phyloP scores from a whole-genome alignment of 2,329 filamentous ascomycete species.

The Paraphoma chrysanthemicola region DNA sequence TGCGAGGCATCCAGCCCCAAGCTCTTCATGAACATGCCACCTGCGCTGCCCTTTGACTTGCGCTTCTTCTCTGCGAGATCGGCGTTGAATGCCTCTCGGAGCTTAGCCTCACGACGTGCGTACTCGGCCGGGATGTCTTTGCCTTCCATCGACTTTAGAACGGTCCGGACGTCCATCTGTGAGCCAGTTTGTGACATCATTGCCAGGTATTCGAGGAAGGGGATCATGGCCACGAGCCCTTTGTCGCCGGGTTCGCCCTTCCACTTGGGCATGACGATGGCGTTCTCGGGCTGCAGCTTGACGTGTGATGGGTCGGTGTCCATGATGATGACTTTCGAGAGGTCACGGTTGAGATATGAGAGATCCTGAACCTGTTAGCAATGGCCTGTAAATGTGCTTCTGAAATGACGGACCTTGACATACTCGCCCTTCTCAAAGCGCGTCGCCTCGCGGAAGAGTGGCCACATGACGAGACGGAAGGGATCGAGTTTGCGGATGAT shows the following conservation, averaged over 20 bases:
- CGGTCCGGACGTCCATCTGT: conserved; percentile 82
- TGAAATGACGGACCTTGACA: conserved; percentile 73
- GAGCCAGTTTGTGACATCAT: conserved; percentile 72
- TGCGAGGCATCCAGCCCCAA: conserved; percentile 75
- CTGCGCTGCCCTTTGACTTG: conserved; percentile 66
- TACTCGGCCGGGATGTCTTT: conserved; percentile 91
- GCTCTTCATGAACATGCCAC: conserved; percentile 73
- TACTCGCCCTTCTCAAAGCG: conserved; percentile 96
- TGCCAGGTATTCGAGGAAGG: conserved; percentile 96
- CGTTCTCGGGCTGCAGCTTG: conserved; percentile 92
- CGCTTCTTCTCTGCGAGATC: conserved; percentile 73
- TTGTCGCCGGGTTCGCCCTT: conserved; percentile 82
- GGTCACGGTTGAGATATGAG: conserved; percentile 94
- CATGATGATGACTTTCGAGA: conserved; percentile 93
- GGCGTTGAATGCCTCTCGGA: conserved; percentile 83
- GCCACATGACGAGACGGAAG: conserved; percentile 94
- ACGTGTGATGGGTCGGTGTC: conserved; percentile 86
- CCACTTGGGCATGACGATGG: conserved; percentile 91
- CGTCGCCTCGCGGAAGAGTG: conserved; percentile 94
- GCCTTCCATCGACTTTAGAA: conserved; percentile 87
- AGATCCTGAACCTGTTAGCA: conserved; percentile 70
- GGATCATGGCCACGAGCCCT: conserved; percentile 86
- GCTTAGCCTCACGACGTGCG: conserved; percentile 82
- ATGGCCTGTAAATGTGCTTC: not conserved
- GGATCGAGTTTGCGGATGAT: conserved; percentile 93